Evolutionary conservation across 371 early-diverging fungal species (phyloP), one percentile per base, ranked within the genome.

Genomic region (Nematocida minor): DNA sequence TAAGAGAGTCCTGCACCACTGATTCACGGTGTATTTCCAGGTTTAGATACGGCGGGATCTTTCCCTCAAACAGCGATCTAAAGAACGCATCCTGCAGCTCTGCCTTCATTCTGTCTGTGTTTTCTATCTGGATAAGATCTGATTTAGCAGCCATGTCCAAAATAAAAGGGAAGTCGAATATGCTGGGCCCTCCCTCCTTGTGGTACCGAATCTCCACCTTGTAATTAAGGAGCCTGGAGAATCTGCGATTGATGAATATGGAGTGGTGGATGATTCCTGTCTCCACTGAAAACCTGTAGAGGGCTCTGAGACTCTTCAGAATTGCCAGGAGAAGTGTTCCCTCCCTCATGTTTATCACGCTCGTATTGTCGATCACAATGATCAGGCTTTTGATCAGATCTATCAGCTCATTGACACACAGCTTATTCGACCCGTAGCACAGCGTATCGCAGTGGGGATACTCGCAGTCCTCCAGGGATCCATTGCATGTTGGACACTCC

Each of bases 41-140:
- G 54, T 79, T 69, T 14, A 84, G 63, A 66, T 86, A 86, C 18
- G 86, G 86, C 31, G 79, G 69, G 11, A 67, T 79, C 55, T 81
- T 47, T 0, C 86, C 86, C 67, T 84, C 83, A 83, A 84, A 86
- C 27, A 86, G 40, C 25, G 84, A 79, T 54, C 82, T 67, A 62
- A 86, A 86, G 68, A 86, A 86, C 2, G 84, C 48, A 42, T 84
- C 86, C 48, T 86, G 84, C 36, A 86, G 51, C 16, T 67, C 69
- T 9, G 60, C 48, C 64, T 84, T 84, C 83, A 84, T 82, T 38
- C 60, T 55, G 60, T 84, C 84, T 18, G 69, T 69, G 60, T 82
- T 86, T 66, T 82, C 82, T 1, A 47, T 60, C 63, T 86, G 83
- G 25, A 86, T 78, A 0, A 84, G 47, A 34, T 86, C 84, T 44